Percentiles rank a stretch among this genome's conserved stretches.
Conservation (phyloP, 2,329 filamentous ascomycete genomes). For the Cercospora nicotianae region DNA sequence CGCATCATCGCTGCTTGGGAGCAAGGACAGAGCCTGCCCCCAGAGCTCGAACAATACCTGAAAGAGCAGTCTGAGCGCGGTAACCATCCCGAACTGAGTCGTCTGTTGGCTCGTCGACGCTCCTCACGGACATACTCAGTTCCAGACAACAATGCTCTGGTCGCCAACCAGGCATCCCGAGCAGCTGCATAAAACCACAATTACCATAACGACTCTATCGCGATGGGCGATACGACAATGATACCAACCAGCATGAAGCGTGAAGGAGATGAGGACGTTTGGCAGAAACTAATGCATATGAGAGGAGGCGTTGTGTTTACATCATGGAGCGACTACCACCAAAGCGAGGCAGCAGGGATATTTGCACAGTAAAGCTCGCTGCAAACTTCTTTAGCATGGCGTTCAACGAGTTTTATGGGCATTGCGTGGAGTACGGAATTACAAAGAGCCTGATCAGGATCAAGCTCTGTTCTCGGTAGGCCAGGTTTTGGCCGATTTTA, state of each 20-base stretch:
- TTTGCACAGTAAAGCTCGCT: constrained; percentile 11
- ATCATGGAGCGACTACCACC: background rate
- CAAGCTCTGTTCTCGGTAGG: background rate
- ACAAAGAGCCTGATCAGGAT: background rate
- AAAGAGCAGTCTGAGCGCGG: constrained; percentile 39
- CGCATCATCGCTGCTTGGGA: constrained; percentile 36
- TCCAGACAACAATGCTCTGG: constrained; percentile 23
- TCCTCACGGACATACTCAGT: constrained; percentile 20
- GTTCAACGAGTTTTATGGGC: constrained; percentile 6
- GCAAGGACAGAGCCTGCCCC: constrained; percentile 36
- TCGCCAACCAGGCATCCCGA: constrained; percentile 24
- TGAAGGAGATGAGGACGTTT: background rate
- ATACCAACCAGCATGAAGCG: background rate
- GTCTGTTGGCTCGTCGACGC: constrained; percentile 22
- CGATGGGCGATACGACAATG: background rate
- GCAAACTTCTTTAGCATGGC: constrained; percentile 16
- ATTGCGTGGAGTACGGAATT: background rate
- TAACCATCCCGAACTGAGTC: constrained; percentile 23
- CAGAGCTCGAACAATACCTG: constrained; percentile 39
- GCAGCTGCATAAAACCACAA: constrained; percentile 23
- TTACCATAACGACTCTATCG: background rate
- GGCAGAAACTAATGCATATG: constrained; percentile 1
- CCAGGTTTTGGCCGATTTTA: background rate
- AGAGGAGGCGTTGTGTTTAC: constrained; percentile 2
- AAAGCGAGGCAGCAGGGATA: background rate